Percentiles rank a stretch among this genome's conserved stretches.
phyloP scores from a whole-genome alignment of 768 basidiomycete species.

The Termitomyces sp. region DNA sequence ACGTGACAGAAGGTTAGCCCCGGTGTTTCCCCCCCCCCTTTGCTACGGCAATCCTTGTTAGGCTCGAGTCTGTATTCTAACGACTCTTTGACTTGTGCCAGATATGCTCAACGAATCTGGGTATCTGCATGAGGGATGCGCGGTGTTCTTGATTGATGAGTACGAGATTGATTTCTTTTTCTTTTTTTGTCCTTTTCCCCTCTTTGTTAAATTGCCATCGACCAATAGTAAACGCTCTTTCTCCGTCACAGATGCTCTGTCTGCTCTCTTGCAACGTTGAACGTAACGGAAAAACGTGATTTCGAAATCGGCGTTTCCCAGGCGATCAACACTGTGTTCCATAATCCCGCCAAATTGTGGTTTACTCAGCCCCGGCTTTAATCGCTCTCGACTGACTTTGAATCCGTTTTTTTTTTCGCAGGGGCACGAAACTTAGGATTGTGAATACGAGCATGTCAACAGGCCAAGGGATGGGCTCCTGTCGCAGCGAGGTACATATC shows the following conservation, averaged over 20 bases:
- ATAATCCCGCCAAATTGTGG: slow-evolving; percentile 34
- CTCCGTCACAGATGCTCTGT: slow-evolving; percentile 32
- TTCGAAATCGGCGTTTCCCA: slow-evolving; percentile 36
- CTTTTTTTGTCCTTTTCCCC: not conserved
- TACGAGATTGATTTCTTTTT: slow-evolving; percentile 19
- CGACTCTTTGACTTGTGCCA: slow-evolving; percentile 14
- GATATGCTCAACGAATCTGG: slow-evolving; percentile 40
- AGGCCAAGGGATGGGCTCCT: slow-evolving; percentile 24
- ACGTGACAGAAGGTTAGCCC: slow-evolving; percentile 37
- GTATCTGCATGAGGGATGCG: slow-evolving; percentile 36
- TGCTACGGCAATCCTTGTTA: not conserved
- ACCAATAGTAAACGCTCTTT: not conserved
- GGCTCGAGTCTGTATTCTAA: not conserved
- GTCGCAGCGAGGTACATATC: slow-evolving; percentile 35
- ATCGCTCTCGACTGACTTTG: not conserved
- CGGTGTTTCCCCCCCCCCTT: no score
- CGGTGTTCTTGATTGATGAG: slow-evolving; percentile 43
- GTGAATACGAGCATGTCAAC: slow-evolving; percentile 31
- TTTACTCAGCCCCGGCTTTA: slow-evolving; percentile 4
- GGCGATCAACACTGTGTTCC: slow-evolving; percentile 40
- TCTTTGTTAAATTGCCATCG: not conserved
- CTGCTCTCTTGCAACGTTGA: slow-evolving; percentile 30
- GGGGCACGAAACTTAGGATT: slow-evolving; percentile 39
- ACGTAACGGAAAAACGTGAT: slow-evolving; percentile 24
- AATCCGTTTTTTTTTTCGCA: slow-evolving; percentile 13